These are phyloP conservation scores for Backusella luteola DNA, from an alignment of 192 early-diverging fungal species.

Conservation along the genomic window DNA sequence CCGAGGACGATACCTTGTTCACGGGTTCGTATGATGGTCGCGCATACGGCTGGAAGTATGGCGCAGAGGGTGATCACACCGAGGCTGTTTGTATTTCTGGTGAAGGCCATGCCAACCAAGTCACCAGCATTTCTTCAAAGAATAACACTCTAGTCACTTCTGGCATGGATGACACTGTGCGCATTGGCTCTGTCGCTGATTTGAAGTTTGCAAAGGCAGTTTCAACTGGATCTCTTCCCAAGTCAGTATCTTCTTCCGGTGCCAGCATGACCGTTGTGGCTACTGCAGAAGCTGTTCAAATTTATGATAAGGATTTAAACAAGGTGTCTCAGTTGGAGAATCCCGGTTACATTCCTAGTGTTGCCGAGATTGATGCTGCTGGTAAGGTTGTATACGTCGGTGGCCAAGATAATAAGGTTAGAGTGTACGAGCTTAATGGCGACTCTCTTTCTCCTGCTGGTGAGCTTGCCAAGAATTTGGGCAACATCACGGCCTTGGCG, in stretches of 20 bases:
- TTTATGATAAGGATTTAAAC: conserved; percentile 47
- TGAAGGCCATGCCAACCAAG: conserved; percentile 74
- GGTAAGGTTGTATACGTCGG: conserved; percentile 61
- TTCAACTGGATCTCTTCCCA: conserved; percentile 48
- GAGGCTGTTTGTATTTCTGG: conserved; percentile 51
- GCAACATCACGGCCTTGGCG: conserved; percentile 76
- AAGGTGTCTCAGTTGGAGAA: conserved; percentile 34
- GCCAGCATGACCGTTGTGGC: conserved; percentile 53
- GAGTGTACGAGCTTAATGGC: conserved; percentile 56
- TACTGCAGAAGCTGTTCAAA: conserved; percentile 50
- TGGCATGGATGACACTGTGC: conserved; percentile 78
- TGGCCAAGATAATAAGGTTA: conserved; percentile 64
- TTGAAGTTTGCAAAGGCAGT: conserved; percentile 39
- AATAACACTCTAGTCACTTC: conserved; percentile 52
- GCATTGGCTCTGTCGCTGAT: conserved; percentile 28
- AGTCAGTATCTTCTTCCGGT: conserved; percentile 46
- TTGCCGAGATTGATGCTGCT: conserved; percentile 53
- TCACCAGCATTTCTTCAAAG: conserved; percentile 54
- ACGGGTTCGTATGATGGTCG: conserved; percentile 93
- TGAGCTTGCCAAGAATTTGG: conserved; percentile 43
- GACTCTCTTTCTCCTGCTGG: conserved; percentile 33
- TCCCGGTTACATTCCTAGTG: conserved; percentile 47
- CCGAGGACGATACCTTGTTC: conserved; percentile 57
- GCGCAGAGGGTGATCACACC: conserved; percentile 32
- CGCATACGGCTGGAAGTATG: conserved; percentile 75